Conservation (phyloP, 176 grass and related monocot genomes). For the Ananas comosus region DNA sequence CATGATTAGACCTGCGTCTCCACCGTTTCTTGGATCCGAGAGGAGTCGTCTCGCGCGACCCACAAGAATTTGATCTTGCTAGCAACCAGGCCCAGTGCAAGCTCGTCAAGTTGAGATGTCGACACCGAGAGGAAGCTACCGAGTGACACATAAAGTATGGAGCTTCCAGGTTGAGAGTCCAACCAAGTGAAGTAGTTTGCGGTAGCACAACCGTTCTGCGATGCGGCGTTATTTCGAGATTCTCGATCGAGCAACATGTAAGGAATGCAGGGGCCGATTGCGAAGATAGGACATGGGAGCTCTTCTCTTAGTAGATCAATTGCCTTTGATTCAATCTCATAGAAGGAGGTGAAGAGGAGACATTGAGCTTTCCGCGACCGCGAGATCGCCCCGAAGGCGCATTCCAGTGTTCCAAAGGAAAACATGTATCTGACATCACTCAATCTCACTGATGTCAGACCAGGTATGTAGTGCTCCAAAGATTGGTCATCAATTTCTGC, state of each 20-base stretch:
- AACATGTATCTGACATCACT: constrained; percentile 32
- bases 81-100: constrained; percentile 19
- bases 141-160: constrained; percentile 36
- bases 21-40: constrained; percentile 19
- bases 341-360: constrained; percentile 42
- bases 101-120: constrained; percentile 30
- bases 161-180: constrained; percentile 18
- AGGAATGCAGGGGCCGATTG: constrained; percentile 41
- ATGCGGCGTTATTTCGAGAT: neutral
- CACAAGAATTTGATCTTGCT: constrained; percentile 34
- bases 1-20: constrained; percentile 17
- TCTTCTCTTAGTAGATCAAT: constrained; percentile 28
- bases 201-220: neutral
- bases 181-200: constrained; percentile 31
- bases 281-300: constrained; percentile 12
- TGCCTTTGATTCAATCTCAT: constrained; percentile 30
- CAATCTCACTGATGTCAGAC: constrained; percentile 27
- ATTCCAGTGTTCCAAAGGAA: constrained; percentile 13
- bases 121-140: constrained; percentile 48
- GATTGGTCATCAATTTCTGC: neutral
- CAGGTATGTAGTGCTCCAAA: constrained; percentile 27
- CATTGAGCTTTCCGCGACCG: constrained; percentile 23
- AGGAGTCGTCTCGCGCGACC: constrained; percentile 21
- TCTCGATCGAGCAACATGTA: constrained; percentile 13
- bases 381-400: constrained; percentile 14